phyloP scores from a whole-genome alignment of 2,329 filamentous ascomycete species.

The Chrysosporium queenslandicum region DNA sequence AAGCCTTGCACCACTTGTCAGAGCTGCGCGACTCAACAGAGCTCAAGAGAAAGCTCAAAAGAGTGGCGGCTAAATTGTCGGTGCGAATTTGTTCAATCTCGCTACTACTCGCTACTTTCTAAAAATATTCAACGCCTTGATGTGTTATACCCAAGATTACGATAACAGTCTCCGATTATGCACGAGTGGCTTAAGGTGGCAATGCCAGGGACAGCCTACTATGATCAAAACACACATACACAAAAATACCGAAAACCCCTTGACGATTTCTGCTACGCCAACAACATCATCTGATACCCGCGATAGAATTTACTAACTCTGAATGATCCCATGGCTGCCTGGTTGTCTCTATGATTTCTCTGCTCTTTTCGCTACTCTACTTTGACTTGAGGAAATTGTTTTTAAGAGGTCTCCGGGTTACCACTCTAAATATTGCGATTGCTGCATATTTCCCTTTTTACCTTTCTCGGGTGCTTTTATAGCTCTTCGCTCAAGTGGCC shows the following conservation, averaged over 20 bases:
- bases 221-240: too few relatives aligned
- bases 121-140: background rate
- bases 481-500: background rate
- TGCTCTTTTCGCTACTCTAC: background rate
- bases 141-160: background rate
- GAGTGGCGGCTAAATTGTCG: constrained; percentile 32
- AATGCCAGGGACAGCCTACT: background rate
- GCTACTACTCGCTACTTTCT: background rate
- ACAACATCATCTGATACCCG: constrained; percentile 4
- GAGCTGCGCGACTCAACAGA: constrained; percentile 72
- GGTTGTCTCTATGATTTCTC: background rate
- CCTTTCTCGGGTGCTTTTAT: constrained; percentile 1
- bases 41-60: constrained; percentile 74
- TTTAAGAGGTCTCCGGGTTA: background rate
- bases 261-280: constrained; percentile 1
- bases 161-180: background rate
- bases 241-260: too few relatives aligned
- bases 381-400: constrained; percentile 1
- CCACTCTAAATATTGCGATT: background rate
- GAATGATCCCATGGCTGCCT: background rate
- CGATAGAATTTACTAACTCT: constrained; percentile 8
- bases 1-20: constrained; percentile 76
- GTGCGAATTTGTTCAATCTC: background rate
- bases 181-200: background rate
- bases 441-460: background rate